Evolutionary conservation across 768 basidiomycete species (phyloP), one percentile per base, ranked within the genome.

Genomic region (Hypholoma fasciculare): DNA sequence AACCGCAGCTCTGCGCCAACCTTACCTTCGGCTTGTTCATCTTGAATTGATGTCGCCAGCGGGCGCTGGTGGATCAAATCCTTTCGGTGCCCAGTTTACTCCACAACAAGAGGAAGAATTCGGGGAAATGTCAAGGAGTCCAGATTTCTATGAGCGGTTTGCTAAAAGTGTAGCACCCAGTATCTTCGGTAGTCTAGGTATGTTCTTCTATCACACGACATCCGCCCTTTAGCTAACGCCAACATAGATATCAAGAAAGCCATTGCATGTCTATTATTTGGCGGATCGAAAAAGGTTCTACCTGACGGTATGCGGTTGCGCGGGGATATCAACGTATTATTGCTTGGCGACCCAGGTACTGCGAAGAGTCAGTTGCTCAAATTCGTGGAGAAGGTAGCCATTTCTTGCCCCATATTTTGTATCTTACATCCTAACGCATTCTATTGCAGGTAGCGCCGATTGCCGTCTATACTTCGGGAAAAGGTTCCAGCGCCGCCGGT

Each of bases 21-120:
- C 97, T 1, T 99, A 99, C 69, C 85, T 99, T 23, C 91, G 97
- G 4, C 82, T 98, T 12, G 81, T 96, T 23, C 96, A 98, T 57
- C 82, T 99, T 11, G 97, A 98, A 64, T 73, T 95, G 54, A 93
- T 95, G 40, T 89, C 90, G 0, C 88, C 90, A 19, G 85, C 86
- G 7, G 82, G 88, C 7, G 78, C 87, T 0, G 86, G 87, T 14
- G 83, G 85, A 7, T 82, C 88, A 4, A 94, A 93, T 69, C 92
- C 92, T 0, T 94, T 94, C 66, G 93, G 94, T 20, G 79, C 86
- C 13, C 89, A 89, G 62, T 99, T 98, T 69, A 86, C 92, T 0
- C 90, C 96, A 0, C 92, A 98, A 66, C 97, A 98, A 70, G 97
- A 98, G 69, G 97, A 98, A 67, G 96, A 98, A 65, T 98, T 98